Conservation (phyloP, 2,329 filamentous ascomycete species). For the Fonsecaea nubica region DNA sequence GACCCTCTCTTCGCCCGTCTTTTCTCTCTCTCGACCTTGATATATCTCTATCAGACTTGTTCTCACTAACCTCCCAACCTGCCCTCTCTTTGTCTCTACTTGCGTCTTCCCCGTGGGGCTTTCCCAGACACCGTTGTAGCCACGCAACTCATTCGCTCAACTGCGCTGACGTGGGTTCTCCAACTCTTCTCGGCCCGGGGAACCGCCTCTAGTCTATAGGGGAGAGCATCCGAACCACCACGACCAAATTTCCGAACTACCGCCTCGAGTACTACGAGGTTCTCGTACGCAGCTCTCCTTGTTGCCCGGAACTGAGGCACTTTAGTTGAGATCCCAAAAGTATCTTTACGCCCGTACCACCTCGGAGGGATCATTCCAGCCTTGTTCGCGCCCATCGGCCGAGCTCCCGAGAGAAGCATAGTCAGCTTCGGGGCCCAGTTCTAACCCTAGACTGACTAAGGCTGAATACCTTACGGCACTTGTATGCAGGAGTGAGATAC, state of each 20-base stretch:
- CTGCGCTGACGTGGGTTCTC: slow-evolving; percentile 6
- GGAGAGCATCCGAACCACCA: neutral
- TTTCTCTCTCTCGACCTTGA: neutral
- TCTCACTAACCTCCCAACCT: too few species aligned
- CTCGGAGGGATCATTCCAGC: neutral
- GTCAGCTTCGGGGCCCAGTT: neutral
- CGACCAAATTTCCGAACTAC: neutral
- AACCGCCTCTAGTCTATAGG: neutral
- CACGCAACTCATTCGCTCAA: neutral
- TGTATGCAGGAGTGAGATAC: neutral
- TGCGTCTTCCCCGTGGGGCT: slow-evolving; percentile 4
- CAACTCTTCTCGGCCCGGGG: slow-evolving; percentile 7
- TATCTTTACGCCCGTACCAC: neutral
- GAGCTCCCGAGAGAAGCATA: neutral
- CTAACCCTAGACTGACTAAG: neutral
- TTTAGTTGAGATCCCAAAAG: neutral
- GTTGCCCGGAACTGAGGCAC: neutral
- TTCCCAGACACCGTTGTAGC: neutral
- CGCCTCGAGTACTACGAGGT: neutral
- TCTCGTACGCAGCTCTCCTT: neutral
- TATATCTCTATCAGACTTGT: neutral
- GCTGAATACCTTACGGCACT: neutral
- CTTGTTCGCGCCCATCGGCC: neutral
- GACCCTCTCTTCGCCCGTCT: neutral
- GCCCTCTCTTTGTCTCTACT: neutral